Conservation (phyloP, 108 stramenopile species). For the Nitzschia sp. region DNA sequence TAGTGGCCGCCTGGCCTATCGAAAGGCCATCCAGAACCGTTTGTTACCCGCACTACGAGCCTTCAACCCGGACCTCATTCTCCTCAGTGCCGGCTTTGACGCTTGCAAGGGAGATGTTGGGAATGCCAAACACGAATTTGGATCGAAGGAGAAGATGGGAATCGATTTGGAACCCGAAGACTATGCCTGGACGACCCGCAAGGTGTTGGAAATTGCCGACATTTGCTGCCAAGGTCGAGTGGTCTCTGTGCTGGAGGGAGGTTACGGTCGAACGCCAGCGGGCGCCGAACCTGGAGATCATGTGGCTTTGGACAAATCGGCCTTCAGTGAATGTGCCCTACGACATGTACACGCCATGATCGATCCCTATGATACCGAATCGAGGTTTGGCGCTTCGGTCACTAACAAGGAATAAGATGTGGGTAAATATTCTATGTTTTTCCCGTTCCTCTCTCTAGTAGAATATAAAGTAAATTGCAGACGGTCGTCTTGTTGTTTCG, state of each 20-base stretch:
- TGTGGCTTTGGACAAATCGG: slow-evolving; percentile 57
- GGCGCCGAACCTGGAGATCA: slow-evolving; percentile 9
- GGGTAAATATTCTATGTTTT: too few species aligned
- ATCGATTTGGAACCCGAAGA: slow-evolving; percentile 86
- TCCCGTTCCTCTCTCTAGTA: too few species aligned
- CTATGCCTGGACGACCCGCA: slow-evolving; percentile 85
- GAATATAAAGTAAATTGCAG: too few species aligned
- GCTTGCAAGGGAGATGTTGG: slow-evolving; percentile 89
- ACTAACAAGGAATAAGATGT: too few species aligned
- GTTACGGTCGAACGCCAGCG: slow-evolving; percentile 77
- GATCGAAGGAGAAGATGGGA: slow-evolving; percentile 69
- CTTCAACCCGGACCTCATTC: slow-evolving; percentile 95
- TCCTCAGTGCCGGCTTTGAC: slow-evolving; percentile 98
- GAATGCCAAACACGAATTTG: slow-evolving; percentile 78
- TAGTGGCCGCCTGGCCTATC: slow-evolving; percentile 66
- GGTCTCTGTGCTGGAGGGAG: slow-evolving; percentile 94
- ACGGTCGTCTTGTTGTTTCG: too few species aligned
- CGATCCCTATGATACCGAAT: slow-evolving; percentile 70
- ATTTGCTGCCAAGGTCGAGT: slow-evolving; percentile 90
- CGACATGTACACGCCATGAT: slow-evolving; percentile 82
- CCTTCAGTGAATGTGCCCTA: slow-evolving; percentile 82
- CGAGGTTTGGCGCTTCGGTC: slow-evolving; percentile 30
- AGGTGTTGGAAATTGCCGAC: slow-evolving; percentile 86
- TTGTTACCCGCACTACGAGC: slow-evolving; percentile 86
- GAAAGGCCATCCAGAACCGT: slow-evolving; percentile 76